Evolutionary conservation across 2,329 filamentous ascomycete species (phyloP).

Genomic region (Neurospora sp.): DNA sequence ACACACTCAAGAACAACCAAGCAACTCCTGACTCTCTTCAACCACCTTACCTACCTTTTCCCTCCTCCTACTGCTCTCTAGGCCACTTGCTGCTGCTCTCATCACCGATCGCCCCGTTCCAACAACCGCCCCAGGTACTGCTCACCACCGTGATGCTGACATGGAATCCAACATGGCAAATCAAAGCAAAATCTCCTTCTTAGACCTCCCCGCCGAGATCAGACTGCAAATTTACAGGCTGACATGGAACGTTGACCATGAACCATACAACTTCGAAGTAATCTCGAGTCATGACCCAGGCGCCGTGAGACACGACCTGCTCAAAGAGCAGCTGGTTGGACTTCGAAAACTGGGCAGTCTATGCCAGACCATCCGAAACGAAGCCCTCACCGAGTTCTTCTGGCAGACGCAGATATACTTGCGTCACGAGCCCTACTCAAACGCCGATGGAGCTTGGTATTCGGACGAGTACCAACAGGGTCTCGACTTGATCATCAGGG

Average conservation of each 20-base stretch:
- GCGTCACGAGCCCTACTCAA: background rate
- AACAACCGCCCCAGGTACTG: background rate
- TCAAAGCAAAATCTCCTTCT: background rate
- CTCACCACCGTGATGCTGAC: background rate
- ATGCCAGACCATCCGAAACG: background rate
- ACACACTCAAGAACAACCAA: background rate
- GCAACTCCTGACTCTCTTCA: background rate
- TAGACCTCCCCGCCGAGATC: background rate
- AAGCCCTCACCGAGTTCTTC: background rate
- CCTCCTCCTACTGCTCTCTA: background rate
- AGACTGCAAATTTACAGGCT: background rate
- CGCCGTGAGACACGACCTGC: background rate
- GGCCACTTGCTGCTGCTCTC: background rate
- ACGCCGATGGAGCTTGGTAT: background rate
- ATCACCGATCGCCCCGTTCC: background rate
- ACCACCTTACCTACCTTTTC: background rate
- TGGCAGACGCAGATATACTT: background rate
- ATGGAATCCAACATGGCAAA: background rate
- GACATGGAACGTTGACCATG: background rate
- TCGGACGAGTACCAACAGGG: background rate
- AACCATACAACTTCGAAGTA: background rate
- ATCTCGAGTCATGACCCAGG: background rate
- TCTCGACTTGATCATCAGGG: background rate
- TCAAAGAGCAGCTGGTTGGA: background rate
- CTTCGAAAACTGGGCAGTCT: background rate